Evolutionary conservation across 1,284 basidiomycete species (phyloP).

Genomic region (Cerrena zonata): DNA sequence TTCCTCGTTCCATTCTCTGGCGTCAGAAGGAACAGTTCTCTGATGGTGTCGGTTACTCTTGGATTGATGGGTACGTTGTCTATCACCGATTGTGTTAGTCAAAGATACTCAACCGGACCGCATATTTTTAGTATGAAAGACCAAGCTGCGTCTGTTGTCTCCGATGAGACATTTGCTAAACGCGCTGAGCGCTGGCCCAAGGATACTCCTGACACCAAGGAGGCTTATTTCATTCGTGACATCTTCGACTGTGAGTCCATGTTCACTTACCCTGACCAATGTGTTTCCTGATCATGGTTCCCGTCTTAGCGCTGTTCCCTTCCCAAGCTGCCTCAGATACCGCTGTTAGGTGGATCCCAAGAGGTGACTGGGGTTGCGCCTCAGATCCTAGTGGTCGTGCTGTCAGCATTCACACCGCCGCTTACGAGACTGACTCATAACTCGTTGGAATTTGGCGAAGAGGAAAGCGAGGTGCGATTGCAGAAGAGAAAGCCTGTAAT

Average conservation of each 20-base stretch:
- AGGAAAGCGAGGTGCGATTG: slow-evolving; percentile 4
- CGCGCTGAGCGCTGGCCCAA: slow-evolving; percentile 73
- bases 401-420: slow-evolving; percentile 92
- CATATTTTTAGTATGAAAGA: slow-evolving; percentile 74
- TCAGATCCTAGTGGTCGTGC: slow-evolving; percentile 92
- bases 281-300: background rate
- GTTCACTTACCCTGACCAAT: background rate
- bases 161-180: slow-evolving; percentile 79
- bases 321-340: slow-evolving; percentile 82
- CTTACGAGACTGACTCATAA: slow-evolving; percentile 44
- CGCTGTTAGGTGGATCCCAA: slow-evolving; percentile 91
- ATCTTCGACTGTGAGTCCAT: slow-evolving; percentile 73
- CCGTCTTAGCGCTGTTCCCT: slow-evolving; percentile 66
- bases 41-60: slow-evolving; percentile 98
- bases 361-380: slow-evolving; percentile 94
- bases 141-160: slow-evolving; percentile 70
- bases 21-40: slow-evolving; percentile 99
- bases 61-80: slow-evolving; percentile 85
- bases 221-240: slow-evolving; percentile 93
- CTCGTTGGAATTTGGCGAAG: background rate
- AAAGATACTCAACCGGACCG: background rate
- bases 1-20: slow-evolving; percentile 94
- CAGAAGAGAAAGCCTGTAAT: slow-evolving; percentile 23
- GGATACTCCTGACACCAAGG: slow-evolving; percentile 92
- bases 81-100: background rate